These are phyloP conservation scores for Clonostachys rosea DNA, from an alignment of 2,329 filamentous ascomycete genomes.

Conservation along the genomic window DNA sequence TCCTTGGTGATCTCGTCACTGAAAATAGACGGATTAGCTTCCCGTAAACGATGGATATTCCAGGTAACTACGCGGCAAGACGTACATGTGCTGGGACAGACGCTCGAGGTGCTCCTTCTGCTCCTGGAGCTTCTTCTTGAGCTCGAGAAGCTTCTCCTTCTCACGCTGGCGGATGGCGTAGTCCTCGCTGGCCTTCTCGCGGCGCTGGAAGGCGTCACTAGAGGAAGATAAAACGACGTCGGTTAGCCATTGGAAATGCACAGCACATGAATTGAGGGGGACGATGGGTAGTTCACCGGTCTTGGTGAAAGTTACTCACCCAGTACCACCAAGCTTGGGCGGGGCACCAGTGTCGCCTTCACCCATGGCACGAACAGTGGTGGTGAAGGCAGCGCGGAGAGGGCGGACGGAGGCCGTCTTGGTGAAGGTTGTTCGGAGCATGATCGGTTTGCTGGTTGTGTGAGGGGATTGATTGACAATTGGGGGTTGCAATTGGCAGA, in stretches of 20 bases:
- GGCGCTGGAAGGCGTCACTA: constrained; percentile 89
- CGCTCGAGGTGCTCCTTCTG: constrained; percentile 82
- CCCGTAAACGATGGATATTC: neutral
- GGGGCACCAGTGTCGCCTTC: constrained; percentile 67
- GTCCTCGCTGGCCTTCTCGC: constrained; percentile 84
- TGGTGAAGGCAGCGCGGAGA: constrained; percentile 56
- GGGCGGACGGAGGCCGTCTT: constrained; percentile 51
- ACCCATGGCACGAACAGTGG: constrained; percentile 57
- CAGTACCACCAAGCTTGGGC: constrained; percentile 44
- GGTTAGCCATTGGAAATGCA: neutral
- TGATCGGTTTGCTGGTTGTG: constrained; percentile 25
- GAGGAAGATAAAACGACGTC: constrained; percentile 2
- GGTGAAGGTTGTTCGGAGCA: constrained; percentile 64
- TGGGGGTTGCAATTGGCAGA: constrained; percentile 1
- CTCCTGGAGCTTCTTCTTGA: constrained; percentile 68
- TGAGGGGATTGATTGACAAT: constrained; percentile 3
- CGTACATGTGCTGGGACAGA: constrained; percentile 83
- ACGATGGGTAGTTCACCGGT: neutral
- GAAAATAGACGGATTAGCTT: constrained; percentile 2
- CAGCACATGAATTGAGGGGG: too few species aligned
- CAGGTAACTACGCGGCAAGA: neutral
- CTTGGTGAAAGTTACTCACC: constrained; percentile 34
- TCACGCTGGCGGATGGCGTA: constrained; percentile 83
- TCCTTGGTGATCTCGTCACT: constrained; percentile 76
- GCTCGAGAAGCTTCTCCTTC: constrained; percentile 78